A percentile compares a stretch with the other conserved stretches of the same genome.
phyloP scores from a whole-genome alignment of 2,329 filamentous ascomycete species.

The Falciphora oryzae region DNA sequence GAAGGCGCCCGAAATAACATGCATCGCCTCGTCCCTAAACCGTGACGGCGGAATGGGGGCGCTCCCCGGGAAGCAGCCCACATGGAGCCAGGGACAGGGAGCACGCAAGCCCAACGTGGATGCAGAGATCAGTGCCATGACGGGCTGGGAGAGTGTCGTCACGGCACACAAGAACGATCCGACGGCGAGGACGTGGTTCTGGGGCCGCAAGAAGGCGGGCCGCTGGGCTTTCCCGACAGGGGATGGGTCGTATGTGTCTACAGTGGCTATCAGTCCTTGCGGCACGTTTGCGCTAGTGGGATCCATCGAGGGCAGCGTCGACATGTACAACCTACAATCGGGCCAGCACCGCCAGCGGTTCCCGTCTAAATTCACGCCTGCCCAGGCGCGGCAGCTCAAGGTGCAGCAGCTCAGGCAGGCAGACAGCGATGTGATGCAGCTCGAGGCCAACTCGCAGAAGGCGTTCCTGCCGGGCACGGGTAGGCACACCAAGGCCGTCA shows the following conservation, averaged over 20 bases:
- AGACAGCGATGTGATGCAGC: conserved; percentile 48
- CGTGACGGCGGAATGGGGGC: conserved; percentile 91
- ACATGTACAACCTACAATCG: conserved; percentile 97
- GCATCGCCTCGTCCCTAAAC: conserved; percentile 86
- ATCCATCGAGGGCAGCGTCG: conserved; percentile 74
- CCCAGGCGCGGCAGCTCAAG: conserved; percentile 71
- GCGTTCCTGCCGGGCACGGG: conserved; percentile 50
- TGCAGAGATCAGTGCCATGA: conserved; percentile 67
- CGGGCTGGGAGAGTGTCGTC: conserved; percentile 95
- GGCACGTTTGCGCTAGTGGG: conserved; percentile 91
- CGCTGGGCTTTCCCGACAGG: conserved; percentile 87
- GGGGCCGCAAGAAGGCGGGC: conserved; percentile 88
- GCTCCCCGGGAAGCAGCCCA: conserved; percentile 66
- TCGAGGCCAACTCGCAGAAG: conserved; percentile 39
- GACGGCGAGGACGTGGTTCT: conserved; percentile 93
- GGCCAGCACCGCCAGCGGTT: conserved; percentile 84
- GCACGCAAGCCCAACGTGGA: conserved; percentile 31
- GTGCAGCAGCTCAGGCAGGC: conserved; percentile 55
- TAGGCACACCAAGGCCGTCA: conserved; percentile 76
- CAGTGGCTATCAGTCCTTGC: conserved; percentile 83
- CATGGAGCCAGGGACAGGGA: conserved; percentile 50
- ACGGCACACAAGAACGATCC: conserved; percentile 85
- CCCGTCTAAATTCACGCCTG: conserved; percentile 70
- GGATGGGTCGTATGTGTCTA: conserved; percentile 76
- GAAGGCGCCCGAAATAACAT: conserved; percentile 88